Conservation (phyloP, 805 yeast species). For the Lipomyces anomalus region DNA sequence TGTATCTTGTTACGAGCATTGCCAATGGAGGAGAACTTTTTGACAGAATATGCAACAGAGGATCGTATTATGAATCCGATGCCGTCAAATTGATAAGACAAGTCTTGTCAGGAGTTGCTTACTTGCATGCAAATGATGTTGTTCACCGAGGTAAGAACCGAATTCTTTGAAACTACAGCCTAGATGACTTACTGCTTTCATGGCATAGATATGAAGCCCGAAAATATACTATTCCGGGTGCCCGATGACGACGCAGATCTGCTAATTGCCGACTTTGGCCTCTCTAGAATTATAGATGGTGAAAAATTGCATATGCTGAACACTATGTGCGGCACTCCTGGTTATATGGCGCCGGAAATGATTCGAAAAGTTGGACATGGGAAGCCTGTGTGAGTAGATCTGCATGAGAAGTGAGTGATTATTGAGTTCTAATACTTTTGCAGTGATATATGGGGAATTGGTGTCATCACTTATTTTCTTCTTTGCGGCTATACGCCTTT, state of each 20-base stretch:
- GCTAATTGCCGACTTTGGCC: constrained; percentile 59
- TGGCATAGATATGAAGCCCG: constrained; percentile 60
- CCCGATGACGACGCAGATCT: constrained; percentile 38
- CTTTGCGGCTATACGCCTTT: constrained; percentile 72
- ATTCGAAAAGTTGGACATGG: constrained; percentile 50
- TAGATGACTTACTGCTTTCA: background rate
- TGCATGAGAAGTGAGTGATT: background rate
- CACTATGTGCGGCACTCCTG: constrained; percentile 62
- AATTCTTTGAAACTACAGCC: background rate
- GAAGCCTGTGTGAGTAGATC: constrained; percentile 38
- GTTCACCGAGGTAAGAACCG: constrained; percentile 45
- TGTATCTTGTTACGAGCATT: constrained; percentile 56
- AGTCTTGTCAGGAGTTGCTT: constrained; percentile 50
- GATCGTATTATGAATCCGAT: constrained; percentile 44
- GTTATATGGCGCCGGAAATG: constrained; percentile 73
- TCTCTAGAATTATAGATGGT: constrained; percentile 47
- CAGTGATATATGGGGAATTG: constrained; percentile 68
- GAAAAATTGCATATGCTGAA: constrained; percentile 33
- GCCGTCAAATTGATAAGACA: constrained; percentile 47
- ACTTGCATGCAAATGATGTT: constrained; percentile 52
- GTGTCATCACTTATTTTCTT: constrained; percentile 65
- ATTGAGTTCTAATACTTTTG: background rate
- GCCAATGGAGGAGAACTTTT: constrained; percentile 65
- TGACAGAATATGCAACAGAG: constrained; percentile 48
- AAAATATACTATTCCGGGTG: constrained; percentile 52